phyloP scores from a whole-genome alignment of 2,329 filamentous ascomycete genomes.

The Chrysosporium queenslandicum region DNA sequence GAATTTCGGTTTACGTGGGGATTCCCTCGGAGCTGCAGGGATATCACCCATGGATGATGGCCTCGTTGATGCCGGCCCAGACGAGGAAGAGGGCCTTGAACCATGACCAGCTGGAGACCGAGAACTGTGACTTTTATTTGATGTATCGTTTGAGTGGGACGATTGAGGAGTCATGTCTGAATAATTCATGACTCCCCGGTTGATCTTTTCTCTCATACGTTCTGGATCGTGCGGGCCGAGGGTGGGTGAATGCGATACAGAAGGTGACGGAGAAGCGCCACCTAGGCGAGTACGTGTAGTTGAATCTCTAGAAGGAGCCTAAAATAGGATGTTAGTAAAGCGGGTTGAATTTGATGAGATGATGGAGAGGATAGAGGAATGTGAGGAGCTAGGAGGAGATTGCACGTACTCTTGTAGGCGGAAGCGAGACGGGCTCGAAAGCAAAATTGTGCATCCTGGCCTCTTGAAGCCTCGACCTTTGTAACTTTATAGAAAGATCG shows the following conservation, averaged over 20 bases:
- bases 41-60: conserved; percentile 38
- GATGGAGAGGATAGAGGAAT: too few species aligned
- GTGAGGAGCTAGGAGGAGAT: background rate
- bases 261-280: conserved; percentile 55
- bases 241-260: conserved; percentile 74
- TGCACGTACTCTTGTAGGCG: conserved; percentile 40
- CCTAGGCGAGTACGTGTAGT: conserved; percentile 49
- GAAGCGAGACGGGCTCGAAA: conserved; percentile 84
- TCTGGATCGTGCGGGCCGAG: conserved; percentile 70
- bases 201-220: conserved; percentile 39
- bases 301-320: conserved; percentile 45
- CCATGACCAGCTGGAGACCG: conserved; percentile 20
- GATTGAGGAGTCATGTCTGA: conserved; percentile 45
- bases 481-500: conserved; percentile 61
- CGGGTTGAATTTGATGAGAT: too few species aligned
- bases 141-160: conserved; percentile 41
- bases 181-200: conserved; percentile 21
- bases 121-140: conserved; percentile 24
- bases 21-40: conserved; percentile 25
- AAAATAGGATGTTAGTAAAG: conserved; percentile 10
- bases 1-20: conserved; percentile 45
- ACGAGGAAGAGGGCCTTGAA: conserved; percentile 33
- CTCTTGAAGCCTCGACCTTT: conserved; percentile 67
- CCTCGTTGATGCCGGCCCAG: conserved; percentile 33
- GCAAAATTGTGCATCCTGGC: conserved; percentile 74